phyloP scores from a whole-genome alignment of 306 rosid genomes.

The Corylus heterophylla region DNA sequence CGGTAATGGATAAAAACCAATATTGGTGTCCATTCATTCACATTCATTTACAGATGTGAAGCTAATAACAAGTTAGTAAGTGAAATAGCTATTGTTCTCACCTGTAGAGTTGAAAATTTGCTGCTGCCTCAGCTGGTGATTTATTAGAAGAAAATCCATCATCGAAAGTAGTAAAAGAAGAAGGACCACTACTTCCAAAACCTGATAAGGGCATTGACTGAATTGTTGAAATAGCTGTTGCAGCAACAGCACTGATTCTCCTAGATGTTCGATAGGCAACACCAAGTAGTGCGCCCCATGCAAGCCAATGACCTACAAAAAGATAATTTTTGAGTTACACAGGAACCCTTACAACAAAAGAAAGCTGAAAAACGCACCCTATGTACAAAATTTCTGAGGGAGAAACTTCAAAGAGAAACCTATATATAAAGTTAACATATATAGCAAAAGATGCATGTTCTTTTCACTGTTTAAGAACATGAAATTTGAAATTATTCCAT shows the following conservation, averaged over 20 bases:
- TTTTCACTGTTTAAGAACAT: constrained; percentile 2
- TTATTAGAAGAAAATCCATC: constrained; percentile 78
- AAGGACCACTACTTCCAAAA: constrained; percentile 79
- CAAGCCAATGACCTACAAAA: constrained; percentile 84
- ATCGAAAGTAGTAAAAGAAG: constrained; percentile 86
- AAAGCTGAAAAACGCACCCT: background rate
- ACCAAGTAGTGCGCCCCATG: constrained; percentile 99
- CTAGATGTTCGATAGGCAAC: constrained; percentile 93
- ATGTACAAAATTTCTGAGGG: constrained; percentile 2
- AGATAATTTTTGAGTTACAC: constrained; percentile 28
- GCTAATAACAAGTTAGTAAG: constrained; percentile 17
- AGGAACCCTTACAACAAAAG: constrained; percentile 15
- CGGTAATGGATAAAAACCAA: background rate
- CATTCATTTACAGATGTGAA: background rate
- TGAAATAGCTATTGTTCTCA: constrained; percentile 27
- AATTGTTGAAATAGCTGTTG: constrained; percentile 96
- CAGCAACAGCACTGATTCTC: constrained; percentile 89
- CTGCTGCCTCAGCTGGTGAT: constrained; percentile 76
- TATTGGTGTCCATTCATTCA: background rate
- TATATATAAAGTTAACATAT: constrained; percentile 20
- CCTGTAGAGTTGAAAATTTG: constrained; percentile 97
- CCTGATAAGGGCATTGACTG: constrained; percentile 99
- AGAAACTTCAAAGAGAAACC: constrained; percentile 26
- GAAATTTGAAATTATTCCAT: background rate
- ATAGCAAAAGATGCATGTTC: constrained; percentile 10